Conservation (phyloP, 108 stramenopile genomes). For the Chaetoceros muelleri region DNA sequence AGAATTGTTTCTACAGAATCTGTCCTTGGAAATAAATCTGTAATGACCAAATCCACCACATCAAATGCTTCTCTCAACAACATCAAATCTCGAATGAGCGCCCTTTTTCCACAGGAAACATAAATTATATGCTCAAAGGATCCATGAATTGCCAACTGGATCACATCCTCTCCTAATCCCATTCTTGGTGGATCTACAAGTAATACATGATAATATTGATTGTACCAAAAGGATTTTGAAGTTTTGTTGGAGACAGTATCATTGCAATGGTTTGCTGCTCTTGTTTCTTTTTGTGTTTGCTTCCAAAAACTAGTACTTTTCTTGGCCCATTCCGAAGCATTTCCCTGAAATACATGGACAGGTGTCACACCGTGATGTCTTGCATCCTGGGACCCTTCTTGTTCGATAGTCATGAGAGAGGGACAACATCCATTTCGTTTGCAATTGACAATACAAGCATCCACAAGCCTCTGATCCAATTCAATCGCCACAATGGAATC, state of each 20-base stretch:
- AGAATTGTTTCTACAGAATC: conserved; percentile 63
- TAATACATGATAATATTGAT: conserved; percentile 38
- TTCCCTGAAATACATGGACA: conserved; percentile 29
- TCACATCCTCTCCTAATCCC: conserved; percentile 44
- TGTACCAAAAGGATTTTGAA: background rate
- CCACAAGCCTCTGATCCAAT: conserved; percentile 49
- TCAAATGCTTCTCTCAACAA: conserved; percentile 28
- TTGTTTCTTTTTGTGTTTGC: conserved; percentile 1
- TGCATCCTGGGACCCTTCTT: conserved; percentile 2
- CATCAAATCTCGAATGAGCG: conserved; percentile 52
- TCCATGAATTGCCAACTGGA: conserved; percentile 46
- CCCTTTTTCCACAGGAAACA: conserved; percentile 55
- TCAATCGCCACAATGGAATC: conserved; percentile 47
- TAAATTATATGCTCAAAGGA: conserved; percentile 45
- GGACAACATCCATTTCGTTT: conserved; percentile 29
- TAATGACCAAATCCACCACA: conserved; percentile 34
- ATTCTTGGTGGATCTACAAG: conserved; percentile 66
- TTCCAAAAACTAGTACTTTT: conserved; percentile 4
- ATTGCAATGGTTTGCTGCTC: background rate
- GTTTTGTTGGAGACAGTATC: background rate
- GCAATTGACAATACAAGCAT: conserved; percentile 45
- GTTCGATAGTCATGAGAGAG: conserved; percentile 4
- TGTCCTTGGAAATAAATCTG: conserved; percentile 70
- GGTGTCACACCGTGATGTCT: no score
- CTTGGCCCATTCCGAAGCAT: conserved; percentile 51